phyloP scores from a whole-genome alignment of 257 asterid genomes.

The Pogostemon cablin region DNA sequence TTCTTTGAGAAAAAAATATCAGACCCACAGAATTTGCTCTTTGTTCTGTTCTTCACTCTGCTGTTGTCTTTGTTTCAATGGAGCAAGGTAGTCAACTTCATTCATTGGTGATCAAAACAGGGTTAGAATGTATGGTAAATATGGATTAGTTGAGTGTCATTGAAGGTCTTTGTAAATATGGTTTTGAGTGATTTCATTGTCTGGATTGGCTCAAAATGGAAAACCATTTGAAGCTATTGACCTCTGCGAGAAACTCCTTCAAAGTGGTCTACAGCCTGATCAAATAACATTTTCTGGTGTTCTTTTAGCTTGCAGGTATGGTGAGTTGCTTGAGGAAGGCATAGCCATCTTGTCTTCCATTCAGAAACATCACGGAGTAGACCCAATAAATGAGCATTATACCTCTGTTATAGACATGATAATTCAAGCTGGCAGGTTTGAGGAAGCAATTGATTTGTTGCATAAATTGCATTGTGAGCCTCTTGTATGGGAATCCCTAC shows the following conservation, averaged over 20 bases:
- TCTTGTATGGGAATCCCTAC: constrained; percentile 53
- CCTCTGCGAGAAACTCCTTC: constrained; percentile 47
- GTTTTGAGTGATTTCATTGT: constrained; percentile 57
- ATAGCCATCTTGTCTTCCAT: constrained; percentile 50
- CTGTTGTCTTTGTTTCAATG: constrained; percentile 44
- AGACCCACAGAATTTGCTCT: constrained; percentile 66
- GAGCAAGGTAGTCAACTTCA: constrained; percentile 66
- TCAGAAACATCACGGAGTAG: constrained; percentile 50
- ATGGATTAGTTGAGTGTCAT: constrained; percentile 50
- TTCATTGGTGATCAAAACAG: constrained; percentile 61
- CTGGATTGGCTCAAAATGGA: constrained; percentile 68
- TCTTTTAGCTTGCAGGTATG: constrained; percentile 62
- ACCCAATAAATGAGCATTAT: constrained; percentile 58
- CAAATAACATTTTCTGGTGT: constrained; percentile 51
- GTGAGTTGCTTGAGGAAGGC: constrained; percentile 57
- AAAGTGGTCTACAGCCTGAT: constrained; percentile 55
- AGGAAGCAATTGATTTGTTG: constrained; percentile 53
- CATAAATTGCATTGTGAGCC: constrained; percentile 44
- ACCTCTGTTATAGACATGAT: constrained; percentile 47
- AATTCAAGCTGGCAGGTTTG: constrained; percentile 50
- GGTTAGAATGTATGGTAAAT: constrained; percentile 60
- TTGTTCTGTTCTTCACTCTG: constrained; percentile 53
- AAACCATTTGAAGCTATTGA: constrained; percentile 47
- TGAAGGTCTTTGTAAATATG: constrained; percentile 42
- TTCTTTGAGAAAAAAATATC: constrained; percentile 42